These are phyloP conservation scores for Coniochaeta ligniaria DNA, from an alignment of 2,329 filamentous ascomycete genomes.

Conservation along the genomic window DNA sequence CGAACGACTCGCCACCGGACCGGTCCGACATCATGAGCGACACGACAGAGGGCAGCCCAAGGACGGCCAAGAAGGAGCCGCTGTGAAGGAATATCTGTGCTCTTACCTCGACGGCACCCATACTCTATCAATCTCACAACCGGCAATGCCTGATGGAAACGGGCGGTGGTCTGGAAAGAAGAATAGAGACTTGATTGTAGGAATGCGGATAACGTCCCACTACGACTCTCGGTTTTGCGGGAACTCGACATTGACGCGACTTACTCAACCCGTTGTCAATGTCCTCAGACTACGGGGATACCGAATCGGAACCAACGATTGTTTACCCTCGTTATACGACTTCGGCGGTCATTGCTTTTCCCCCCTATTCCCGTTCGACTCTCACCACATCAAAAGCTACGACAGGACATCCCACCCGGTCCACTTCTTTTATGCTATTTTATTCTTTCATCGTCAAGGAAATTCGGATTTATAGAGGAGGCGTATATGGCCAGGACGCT, in stretches of 20 bases:
- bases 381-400: background rate
- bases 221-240: too few species aligned
- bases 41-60: slow-evolving; percentile 9
- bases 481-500: background rate
- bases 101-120: background rate
- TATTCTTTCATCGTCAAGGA: background rate
- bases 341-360: background rate
- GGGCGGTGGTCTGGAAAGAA: background rate
- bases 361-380: background rate
- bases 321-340: background rate
- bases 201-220: too few species aligned
- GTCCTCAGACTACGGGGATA: background rate
- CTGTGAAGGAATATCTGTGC: background rate
- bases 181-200: background rate
- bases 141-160: too few species aligned
- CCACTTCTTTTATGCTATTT: background rate
- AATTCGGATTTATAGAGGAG: background rate
- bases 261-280: background rate
- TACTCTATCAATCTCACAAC: too few species aligned
- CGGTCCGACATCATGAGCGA: slow-evolving; percentile 5
- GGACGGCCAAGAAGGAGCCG: slow-evolving; percentile 8
- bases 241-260: background rate
- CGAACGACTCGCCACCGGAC: slow-evolving; percentile 3
- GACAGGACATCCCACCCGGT: background rate
- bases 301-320: background rate